A percentile compares a stretch with the other conserved stretches of the same genome.
Conservation (phyloP, 352 stramenopile genomes). For the Pythium aquatile region DNA sequence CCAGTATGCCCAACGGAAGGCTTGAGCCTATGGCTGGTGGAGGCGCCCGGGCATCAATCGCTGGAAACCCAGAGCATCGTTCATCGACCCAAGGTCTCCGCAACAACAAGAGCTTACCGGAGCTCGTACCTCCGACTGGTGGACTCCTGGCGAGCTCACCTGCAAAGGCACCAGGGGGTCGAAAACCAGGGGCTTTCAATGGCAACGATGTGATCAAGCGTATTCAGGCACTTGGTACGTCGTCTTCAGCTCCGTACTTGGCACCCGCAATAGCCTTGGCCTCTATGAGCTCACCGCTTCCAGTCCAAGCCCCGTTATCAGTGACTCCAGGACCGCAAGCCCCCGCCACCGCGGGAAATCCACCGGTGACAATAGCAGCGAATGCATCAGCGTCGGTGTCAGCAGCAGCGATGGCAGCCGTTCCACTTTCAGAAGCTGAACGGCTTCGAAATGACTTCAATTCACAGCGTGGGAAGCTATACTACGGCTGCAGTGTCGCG, state of each 20-base stretch:
- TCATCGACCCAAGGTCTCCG: constrained; percentile 13
- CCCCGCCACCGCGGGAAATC: neutral
- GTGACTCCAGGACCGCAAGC: neutral
- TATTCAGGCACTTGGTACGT: constrained; percentile 53
- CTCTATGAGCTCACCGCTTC: constrained; percentile 2
- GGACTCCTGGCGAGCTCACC: neutral
- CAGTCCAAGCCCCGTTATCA: neutral
- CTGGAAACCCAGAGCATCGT: neutral
- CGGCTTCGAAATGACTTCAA: constrained; percentile 76
- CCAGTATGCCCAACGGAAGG: constrained; percentile 2
- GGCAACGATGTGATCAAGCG: constrained; percentile 48
- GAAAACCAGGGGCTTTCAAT: constrained; percentile 28
- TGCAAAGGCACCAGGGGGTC: neutral
- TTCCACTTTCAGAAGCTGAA: constrained; percentile 39
- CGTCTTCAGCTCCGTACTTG: constrained; percentile 33
- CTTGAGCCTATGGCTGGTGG: constrained; percentile 3
- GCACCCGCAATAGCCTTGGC: constrained; percentile 8
- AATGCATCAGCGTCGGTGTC: neutral
- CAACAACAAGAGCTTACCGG: constrained; percentile 36
- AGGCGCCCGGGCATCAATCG: neutral
- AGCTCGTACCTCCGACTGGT: constrained; percentile 27
- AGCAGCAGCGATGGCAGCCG: neutral
- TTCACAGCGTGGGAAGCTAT: constrained; percentile 55
- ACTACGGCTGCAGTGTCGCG: constrained; percentile 66
- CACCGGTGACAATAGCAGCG: neutral